Percentiles rank a stretch among this genome's conserved stretches.
Conservation (phyloP, 192 early-diverging fungal genomes). For the Funneliformis mosseae region DNA sequence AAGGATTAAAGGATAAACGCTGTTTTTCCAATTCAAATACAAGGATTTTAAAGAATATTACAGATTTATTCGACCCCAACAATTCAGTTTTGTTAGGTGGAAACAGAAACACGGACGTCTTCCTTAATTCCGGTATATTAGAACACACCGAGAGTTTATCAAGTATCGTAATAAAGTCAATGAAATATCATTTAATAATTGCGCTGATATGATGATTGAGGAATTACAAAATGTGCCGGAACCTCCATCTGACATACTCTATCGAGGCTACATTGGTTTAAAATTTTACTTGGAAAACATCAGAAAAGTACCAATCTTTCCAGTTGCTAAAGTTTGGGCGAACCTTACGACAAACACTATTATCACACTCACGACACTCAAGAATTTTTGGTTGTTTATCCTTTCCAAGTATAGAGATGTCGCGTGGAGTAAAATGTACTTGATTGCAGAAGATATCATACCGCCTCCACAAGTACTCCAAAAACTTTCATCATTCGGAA, state of each 20-base stretch:
- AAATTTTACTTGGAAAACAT: background rate
- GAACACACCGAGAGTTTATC: background rate
- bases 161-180: background rate
- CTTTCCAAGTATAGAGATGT: slow-evolving; percentile 4
- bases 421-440: background rate
- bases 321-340: background rate
- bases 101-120: background rate
- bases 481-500: background rate
- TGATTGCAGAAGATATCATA: slow-evolving; percentile 16
- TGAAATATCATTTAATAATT: background rate
- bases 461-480: background rate
- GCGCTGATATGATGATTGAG: background rate
- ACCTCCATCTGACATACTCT: background rate
- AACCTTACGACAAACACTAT: background rate
- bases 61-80: background rate
- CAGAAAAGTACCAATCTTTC: background rate
- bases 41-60: background rate
- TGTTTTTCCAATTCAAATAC: background rate
- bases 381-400: slow-evolving; percentile 5
- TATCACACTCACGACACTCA: background rate
- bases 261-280: slow-evolving; percentile 12
- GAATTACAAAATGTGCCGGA: background rate
- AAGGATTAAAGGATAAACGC: background rate
- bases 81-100: background rate
- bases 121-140: background rate